These are phyloP conservation scores for Aspergillus flavus DNA, from an alignment of 2,329 filamentous ascomycete species.

Conservation along the genomic window DNA sequence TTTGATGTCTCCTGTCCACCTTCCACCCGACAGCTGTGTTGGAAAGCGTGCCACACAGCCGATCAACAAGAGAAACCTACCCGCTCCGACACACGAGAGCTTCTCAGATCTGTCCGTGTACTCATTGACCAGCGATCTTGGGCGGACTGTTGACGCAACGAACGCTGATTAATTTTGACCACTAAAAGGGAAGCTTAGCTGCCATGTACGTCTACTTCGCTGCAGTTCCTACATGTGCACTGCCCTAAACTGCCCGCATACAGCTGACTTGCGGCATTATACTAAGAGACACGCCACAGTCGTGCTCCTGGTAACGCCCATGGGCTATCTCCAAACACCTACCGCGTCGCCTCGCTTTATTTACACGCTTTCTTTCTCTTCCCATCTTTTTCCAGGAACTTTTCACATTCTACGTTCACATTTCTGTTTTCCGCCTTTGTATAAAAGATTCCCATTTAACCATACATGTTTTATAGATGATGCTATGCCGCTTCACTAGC, in stretches of 20 bases:
- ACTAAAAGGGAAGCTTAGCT: background rate
- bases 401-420: background rate
- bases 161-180: background rate
- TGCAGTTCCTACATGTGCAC: too few species aligned
- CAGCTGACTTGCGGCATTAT: too few species aligned
- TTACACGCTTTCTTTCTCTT: background rate
- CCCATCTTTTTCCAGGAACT: background rate
- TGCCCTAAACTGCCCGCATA: too few species aligned
- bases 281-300: too few species aligned
- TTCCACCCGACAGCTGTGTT: background rate
- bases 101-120: constrained; percentile 14
- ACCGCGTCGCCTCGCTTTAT: background rate
- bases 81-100: constrained; percentile 11
- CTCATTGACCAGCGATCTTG: constrained; percentile 6
- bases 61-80: background rate
- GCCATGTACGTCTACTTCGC: too few species aligned
- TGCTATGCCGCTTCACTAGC: background rate
- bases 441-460: background rate
- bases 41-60: background rate
- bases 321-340: too few species aligned
- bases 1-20: constrained; percentile 7
- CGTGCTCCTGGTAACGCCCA: too few species aligned
- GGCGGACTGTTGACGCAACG: background rate
- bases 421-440: too few species aligned
- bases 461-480: background rate